Conservation (phyloP, 768 basidiomycete genomes). For the Trametes cubensis region DNA sequence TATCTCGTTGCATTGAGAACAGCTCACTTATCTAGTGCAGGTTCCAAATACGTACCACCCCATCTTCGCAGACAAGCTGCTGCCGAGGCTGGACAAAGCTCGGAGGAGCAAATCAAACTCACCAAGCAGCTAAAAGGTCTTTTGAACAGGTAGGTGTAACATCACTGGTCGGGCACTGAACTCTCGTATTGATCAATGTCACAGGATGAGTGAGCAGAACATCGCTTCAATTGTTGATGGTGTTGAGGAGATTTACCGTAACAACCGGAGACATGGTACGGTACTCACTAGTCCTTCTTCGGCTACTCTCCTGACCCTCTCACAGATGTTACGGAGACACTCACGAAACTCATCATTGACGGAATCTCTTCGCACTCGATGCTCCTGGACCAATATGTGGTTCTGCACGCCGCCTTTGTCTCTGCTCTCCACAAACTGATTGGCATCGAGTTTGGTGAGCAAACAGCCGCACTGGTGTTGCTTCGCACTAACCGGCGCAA, state of each 20-base stretch:
- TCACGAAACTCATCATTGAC: conserved; percentile 76
- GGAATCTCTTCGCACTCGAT: conserved; percentile 81
- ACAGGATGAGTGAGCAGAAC: conserved; percentile 89
- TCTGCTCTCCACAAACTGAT: conserved; percentile 78
- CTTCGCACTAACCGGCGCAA: not conserved
- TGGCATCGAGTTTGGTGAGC: conserved; percentile 86
- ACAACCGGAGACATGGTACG: conserved; percentile 76
- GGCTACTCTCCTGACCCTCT: not conserved
- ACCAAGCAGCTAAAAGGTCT: conserved; percentile 81
- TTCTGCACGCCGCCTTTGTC: conserved; percentile 84
- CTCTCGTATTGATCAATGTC: not conserved
- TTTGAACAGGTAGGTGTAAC: conserved; percentile 68
- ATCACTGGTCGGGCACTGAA: not conserved
- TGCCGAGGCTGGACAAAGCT: conserved; percentile 37
- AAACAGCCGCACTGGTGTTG: not conserved
- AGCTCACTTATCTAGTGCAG: conserved; percentile 29
- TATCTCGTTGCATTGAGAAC: no score
- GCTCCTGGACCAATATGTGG: conserved; percentile 86
- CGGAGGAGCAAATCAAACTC: conserved; percentile 56
- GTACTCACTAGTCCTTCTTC: not conserved
- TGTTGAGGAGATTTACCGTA: conserved; percentile 77
- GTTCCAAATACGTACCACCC: conserved; percentile 76
- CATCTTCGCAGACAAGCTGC: conserved; percentile 60
- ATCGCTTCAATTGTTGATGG: conserved; percentile 72
- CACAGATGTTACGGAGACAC: conserved; percentile 77